These are phyloP conservation scores for Ophiocordyceps sinensis DNA, from an alignment of 2,329 filamentous ascomycete genomes.

Conservation along the genomic window DNA sequence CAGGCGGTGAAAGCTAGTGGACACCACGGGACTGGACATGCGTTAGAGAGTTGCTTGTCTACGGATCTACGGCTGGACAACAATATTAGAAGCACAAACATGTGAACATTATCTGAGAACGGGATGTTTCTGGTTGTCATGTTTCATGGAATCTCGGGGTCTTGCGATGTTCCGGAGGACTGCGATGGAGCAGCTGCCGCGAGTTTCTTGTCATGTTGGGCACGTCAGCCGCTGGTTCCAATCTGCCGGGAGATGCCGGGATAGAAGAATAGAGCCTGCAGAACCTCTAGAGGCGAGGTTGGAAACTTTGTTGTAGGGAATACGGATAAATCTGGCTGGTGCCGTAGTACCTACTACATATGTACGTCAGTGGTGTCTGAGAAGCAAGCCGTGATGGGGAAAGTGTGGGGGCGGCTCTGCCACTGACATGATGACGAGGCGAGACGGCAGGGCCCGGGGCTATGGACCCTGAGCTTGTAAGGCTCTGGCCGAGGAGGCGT, in stretches of 20 bases:
- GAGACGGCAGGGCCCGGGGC: too few species aligned
- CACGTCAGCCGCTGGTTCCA: neutral
- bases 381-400: neutral
- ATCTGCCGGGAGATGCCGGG: neutral
- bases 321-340: neutral
- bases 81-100: neutral
- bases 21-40: neutral
- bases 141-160: neutral
- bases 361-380: neutral
- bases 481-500: too few species aligned
- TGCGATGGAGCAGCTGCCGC: neutral
- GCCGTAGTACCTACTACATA: too few species aligned
- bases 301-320: neutral
- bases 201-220: neutral
- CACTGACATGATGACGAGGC: neutral
- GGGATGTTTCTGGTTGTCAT: neutral
- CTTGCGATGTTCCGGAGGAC: neutral
- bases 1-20: neutral
- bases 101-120: neutral
- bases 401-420: neutral
- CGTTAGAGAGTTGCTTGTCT: neutral
- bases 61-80: neutral
- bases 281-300: neutral
- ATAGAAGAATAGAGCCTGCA: constrained; percentile 1
- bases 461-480: too few species aligned